These are phyloP conservation scores for Candida caryicola DNA, from an alignment of 805 yeast species.

Conservation along the genomic window DNA sequence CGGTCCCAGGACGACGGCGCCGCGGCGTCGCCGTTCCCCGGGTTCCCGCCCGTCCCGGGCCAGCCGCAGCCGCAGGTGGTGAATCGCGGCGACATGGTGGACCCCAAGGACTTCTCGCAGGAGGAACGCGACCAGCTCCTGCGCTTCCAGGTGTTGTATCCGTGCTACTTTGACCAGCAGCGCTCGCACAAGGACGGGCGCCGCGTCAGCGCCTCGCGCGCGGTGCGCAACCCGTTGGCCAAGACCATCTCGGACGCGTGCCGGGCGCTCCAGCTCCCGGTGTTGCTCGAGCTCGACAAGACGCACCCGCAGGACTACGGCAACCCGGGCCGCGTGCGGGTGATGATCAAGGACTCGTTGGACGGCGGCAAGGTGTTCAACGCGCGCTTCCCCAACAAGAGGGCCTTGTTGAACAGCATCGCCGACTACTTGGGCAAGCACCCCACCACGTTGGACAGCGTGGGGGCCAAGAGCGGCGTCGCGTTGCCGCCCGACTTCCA, in stretches of 20 bases:
- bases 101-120: conserved; percentile 39
- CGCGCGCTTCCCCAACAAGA: conserved; percentile 44
- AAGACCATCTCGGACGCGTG: conserved; percentile 76
- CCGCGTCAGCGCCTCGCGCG: conserved; percentile 63
- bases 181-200: conserved; percentile 81
- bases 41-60: conserved; percentile 29
- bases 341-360: conserved; percentile 50
- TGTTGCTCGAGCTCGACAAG: conserved; percentile 73
- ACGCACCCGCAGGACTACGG: conserved; percentile 96
- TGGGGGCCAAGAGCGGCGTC: conserved; percentile 48
- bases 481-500: conserved; percentile 64
- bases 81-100: conserved; percentile 26
- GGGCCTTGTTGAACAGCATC: conserved; percentile 60
- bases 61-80: conserved; percentile 10
- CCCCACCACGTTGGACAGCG: conserved; percentile 66
- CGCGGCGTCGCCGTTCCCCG: conserved; percentile 15
- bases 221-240: conserved; percentile 87
- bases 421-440: conserved; percentile 59
- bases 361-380: conserved; percentile 39
- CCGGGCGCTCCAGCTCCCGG: conserved; percentile 36
- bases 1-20: conserved; percentile 55
- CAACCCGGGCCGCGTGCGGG: conserved; percentile 93
- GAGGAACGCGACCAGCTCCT: conserved; percentile 65
- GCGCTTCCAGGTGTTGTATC: conserved; percentile 74
- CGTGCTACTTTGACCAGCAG: conserved; percentile 84